Conservation (phyloP, 768 basidiomycete genomes). For the Kwoniella dejecticola region DNA sequence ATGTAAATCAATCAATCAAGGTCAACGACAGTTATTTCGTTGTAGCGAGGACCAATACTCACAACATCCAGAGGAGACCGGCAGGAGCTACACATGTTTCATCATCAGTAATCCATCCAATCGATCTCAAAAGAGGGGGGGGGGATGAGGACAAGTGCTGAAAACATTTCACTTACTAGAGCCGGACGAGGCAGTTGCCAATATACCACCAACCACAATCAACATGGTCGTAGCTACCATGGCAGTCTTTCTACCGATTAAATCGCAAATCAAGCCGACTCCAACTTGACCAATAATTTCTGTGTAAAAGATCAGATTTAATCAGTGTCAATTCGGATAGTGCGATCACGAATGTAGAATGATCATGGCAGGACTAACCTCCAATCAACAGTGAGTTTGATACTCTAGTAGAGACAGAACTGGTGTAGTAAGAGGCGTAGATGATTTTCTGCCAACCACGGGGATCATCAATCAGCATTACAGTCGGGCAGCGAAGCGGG, state of each 20-base stretch:
- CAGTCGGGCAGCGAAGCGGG: not conserved
- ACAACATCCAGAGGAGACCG: slow-evolving; percentile 73
- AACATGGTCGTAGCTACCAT: slow-evolving; percentile 68
- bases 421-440: slow-evolving; percentile 67
- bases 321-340: not conserved
- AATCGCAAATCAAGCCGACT: slow-evolving; percentile 72
- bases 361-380: slow-evolving; percentile 41
- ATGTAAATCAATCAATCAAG: too few relatives aligned
- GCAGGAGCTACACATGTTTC: slow-evolving; percentile 40
- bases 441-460: slow-evolving; percentile 60
- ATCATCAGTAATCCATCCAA: not conserved
- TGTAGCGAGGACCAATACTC: too few relatives aligned
- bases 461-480: not conserved
- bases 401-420: slow-evolving; percentile 67
- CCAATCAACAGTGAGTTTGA: slow-evolving; percentile 73
- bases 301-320: not conserved
- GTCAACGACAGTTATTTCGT: too few relatives aligned
- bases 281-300: slow-evolving; percentile 48
- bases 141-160: too few relatives aligned
- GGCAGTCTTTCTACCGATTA: slow-evolving; percentile 73
- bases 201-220: slow-evolving; percentile 70
- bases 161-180: slow-evolving; percentile 58
- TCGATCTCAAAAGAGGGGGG: not conserved
- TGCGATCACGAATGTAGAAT: too few relatives aligned
- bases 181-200: slow-evolving; percentile 71